Conservation (phyloP, 2,329 filamentous ascomycete genomes). For the Lasiodiplodia gonubiensis region DNA sequence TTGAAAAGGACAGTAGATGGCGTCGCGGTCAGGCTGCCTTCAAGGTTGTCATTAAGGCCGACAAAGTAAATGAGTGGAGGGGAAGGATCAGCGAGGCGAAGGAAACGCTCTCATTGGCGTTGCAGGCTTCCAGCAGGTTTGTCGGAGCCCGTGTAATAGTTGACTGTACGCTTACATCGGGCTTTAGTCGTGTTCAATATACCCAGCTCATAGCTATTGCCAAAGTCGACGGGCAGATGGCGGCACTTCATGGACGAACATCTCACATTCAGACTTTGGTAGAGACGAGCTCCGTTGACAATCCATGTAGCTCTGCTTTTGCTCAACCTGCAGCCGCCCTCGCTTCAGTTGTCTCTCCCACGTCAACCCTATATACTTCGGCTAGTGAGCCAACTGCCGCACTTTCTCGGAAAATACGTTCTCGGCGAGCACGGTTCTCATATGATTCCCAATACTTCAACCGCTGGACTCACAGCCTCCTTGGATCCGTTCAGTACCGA, state of each 20-base stretch:
- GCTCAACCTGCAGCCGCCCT: too few relatives aligned
- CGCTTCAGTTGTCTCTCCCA: not conserved
- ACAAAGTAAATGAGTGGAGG: not conserved
- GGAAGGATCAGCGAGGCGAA: slow-evolving; percentile 4
- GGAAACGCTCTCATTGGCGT: not conserved
- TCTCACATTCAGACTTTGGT: not conserved
- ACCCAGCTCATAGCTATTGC: not conserved
- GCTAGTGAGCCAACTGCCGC: too few relatives aligned
- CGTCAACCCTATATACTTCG: not conserved
- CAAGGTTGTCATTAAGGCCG: not conserved
- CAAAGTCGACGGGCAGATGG: not conserved
- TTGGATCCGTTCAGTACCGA: not conserved
- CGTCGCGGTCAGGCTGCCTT: not conserved
- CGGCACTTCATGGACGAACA: not conserved
- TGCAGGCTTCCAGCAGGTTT: slow-evolving; percentile 3
- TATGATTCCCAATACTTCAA: not conserved
- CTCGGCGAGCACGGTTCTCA: not conserved
- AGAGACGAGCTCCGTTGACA: too few relatives aligned
- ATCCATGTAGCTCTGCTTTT: not conserved
- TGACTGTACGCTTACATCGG: not conserved
- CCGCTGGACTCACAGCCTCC: not conserved
- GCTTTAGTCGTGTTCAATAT: not conserved
- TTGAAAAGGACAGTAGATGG: not conserved
- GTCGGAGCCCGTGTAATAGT: fast-evolving
- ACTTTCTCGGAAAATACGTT: not conserved